phyloP scores from a whole-genome alignment of 768 basidiomycete genomes.

The Lactarius sanguifluus region DNA sequence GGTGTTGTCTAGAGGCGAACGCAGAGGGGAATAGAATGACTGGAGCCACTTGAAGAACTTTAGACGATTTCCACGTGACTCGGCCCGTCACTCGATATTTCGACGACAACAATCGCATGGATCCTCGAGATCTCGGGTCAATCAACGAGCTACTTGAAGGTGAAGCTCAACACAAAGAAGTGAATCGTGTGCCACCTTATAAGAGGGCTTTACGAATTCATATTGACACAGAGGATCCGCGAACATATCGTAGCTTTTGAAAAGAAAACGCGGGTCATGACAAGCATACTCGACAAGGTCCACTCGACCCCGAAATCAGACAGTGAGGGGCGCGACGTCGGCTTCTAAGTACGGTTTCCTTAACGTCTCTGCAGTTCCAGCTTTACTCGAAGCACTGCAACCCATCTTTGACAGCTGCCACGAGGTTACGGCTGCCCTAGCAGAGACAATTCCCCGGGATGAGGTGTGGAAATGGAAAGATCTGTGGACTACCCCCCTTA shows the following conservation, averaged over 20 bases:
- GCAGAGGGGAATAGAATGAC: too few relatives aligned
- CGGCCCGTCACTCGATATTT: background rate
- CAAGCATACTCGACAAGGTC: constrained; percentile 75
- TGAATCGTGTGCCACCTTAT: constrained; percentile 6
- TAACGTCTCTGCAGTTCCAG: constrained; percentile 49
- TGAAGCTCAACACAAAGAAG: constrained; percentile 28
- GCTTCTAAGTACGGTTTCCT: background rate
- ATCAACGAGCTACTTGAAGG: constrained; percentile 27
- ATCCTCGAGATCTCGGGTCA: constrained; percentile 26
- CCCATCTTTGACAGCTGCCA: constrained; percentile 57
- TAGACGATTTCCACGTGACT: constrained; percentile 11
- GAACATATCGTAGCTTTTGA: constrained; percentile 74
- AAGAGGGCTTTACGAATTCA: background rate
- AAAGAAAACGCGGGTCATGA: constrained; percentile 68
- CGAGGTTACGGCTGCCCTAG: constrained; percentile 51
- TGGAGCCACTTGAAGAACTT: background rate
- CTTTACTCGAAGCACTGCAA: constrained; percentile 54
- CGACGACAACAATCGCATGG: constrained; percentile 14
- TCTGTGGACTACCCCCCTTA: constrained; percentile 72
- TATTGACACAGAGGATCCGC: constrained; percentile 63
- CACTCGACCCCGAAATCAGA: constrained; percentile 67
- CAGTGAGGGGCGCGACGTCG: constrained; percentile 41
- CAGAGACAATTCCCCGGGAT: constrained; percentile 59
- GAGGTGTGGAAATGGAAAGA: constrained; percentile 87
- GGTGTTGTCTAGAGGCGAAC: background rate